Percentiles rank a stretch among this genome's conserved stretches.
Conservation (phyloP, 345 rosid genomes). For the Corymbia maculata region DNA sequence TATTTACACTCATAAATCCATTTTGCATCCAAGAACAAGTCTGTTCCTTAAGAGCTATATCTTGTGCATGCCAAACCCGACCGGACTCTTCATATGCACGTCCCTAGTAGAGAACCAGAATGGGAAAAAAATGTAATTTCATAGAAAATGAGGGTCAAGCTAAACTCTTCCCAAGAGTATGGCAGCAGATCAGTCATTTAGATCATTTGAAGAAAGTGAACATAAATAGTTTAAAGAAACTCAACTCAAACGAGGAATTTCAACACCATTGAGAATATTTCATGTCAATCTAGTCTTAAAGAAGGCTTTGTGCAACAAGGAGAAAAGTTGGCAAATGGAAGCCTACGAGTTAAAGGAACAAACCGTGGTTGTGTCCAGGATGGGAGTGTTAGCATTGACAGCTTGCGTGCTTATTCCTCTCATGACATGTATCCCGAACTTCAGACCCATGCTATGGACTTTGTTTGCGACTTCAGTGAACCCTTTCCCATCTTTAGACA, state of each 20-base stretch:
- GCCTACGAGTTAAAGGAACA: neutral
- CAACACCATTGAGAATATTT: too few species aligned
- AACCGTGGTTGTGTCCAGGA: conserved; percentile 53
- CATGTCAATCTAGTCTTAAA: neutral
- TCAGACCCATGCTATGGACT: conserved; percentile 78
- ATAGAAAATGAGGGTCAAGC: neutral
- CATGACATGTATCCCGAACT: conserved; percentile 95
- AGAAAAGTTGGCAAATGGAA: too few species aligned
- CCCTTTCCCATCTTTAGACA: conserved; percentile 65
- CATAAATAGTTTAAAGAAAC: neutral
- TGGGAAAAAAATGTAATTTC: neutral
- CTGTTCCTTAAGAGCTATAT: conserved; percentile 68
- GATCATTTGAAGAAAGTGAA: neutral
- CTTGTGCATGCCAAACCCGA: conserved; percentile 60
- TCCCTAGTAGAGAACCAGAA: conserved; percentile 35
- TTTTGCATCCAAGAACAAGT: conserved; percentile 76
- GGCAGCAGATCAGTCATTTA: neutral
- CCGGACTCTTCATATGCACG: conserved; percentile 48
- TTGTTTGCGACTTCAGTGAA: conserved; percentile 63
- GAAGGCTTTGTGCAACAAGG: neutral
- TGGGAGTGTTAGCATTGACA: conserved; percentile 57
- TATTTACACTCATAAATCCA: conserved; percentile 87
- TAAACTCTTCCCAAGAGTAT: neutral
- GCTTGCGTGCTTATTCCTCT: conserved; percentile 90
- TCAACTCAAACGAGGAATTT: neutral